A percentile compares a stretch with the other conserved stretches of the same genome.
phyloP scores from a whole-genome alignment of 441 rosid genomes.

The Rhodomyrtus psidioides region DNA sequence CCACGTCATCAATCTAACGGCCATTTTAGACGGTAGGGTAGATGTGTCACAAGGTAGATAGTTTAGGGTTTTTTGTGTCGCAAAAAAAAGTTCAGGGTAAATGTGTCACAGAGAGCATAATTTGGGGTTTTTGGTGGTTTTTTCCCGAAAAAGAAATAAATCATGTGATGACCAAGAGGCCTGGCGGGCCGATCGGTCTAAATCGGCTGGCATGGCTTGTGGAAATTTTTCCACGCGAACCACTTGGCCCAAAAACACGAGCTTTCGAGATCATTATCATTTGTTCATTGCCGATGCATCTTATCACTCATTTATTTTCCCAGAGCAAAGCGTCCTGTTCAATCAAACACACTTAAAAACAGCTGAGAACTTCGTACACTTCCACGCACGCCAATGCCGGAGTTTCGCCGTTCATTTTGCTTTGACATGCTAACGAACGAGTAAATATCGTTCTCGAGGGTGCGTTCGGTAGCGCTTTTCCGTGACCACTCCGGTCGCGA shows the following conservation, averaged over 20 bases:
- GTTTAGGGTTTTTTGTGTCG: no score
- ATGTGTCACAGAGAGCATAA: no score
- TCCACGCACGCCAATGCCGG: not conserved
- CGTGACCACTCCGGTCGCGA: no score
- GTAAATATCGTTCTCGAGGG: no score
- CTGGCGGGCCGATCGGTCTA: not conserved
- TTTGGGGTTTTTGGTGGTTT: no score
- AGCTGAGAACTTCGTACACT: not conserved
- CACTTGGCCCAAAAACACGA: not conserved
- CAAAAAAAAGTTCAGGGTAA: no score
- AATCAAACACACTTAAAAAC: not conserved
- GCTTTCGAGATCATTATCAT: not conserved
- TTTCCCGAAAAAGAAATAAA: not conserved
- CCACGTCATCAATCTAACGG: no score
- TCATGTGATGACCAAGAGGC: not conserved
- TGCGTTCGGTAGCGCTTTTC: no score
- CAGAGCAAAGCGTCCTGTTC: not conserved
- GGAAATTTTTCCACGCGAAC: not conserved
- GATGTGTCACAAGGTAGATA: no score
- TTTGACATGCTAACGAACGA: no score
- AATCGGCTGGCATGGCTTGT: not conserved
- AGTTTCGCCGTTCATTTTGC: not conserved
- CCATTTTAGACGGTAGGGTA: no score
- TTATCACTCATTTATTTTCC: not conserved
- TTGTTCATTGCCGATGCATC: not conserved